Evolutionary conservation across 139 green algal genomes (phyloP), one percentile per base, ranked within the genome.

Genomic region (Edaphochlamys debaryana): DNA sequence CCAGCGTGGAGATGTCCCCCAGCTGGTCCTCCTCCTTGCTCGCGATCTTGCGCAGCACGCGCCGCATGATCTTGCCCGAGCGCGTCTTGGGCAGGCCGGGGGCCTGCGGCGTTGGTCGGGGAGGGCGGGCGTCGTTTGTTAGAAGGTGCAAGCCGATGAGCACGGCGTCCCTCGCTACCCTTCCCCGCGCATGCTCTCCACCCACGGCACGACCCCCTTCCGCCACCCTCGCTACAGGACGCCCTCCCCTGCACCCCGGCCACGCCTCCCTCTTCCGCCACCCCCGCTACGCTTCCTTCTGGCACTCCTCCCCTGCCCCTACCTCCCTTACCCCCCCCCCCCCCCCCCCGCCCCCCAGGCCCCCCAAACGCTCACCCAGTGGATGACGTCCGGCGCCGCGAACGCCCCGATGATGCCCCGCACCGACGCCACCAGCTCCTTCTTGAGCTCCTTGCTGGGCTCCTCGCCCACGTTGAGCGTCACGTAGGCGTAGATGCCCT

Each of bases 401-500:
- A 99, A 98, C 37, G 96, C 89, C 2, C 97, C 96, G 27, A 95
- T 94, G 71, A 56, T 71, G 2, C 15, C 80, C 45, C 92, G 81
- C 27, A 95, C 92, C 19, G 73, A 30, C 19, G 29, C 80, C 11
- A 90, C 58, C 62, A 93, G 86, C 68, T 85, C 71, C 74, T 87
- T 87, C 60, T 67, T 63, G 19, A 81, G 54, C 30, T 81, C 69
- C 38, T 48, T 27, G 38, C 27, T 63, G 30, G 34, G 13, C 41
- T 80, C 73, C 82, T 68, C 27, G 82, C 93, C 56, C 45, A 54
- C 45, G 13, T 54, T 54, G 20, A 99, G 91, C 0, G 93, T 98
- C 17, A 99, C 97, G 85, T 94, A 99, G 2, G 95, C 96, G 80
- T 99, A 99, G 87, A 99, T 98, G 80, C 91, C 97, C 64, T 96